Conservation (phyloP, 2,329 filamentous ascomycete genomes). For the Venturia pyrina region DNA sequence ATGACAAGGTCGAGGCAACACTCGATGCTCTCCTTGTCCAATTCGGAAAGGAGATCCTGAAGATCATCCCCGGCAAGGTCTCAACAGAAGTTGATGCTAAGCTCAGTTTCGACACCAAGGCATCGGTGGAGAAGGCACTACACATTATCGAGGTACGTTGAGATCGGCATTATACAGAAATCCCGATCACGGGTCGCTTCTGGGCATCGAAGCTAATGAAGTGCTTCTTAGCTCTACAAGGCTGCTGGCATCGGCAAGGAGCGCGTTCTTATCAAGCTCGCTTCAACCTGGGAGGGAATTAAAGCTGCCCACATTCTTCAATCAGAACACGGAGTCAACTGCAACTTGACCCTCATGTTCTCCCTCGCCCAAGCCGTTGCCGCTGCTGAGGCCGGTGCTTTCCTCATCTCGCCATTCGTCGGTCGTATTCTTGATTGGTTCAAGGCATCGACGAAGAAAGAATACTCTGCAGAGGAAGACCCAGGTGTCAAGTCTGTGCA, state of each 20-base stretch:
- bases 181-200: not conserved
- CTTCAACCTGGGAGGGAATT: slow-evolving; percentile 99
- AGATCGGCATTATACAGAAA: too few species aligned
- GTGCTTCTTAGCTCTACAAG: slow-evolving; percentile 69
- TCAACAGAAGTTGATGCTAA: slow-evolving; percentile 96
- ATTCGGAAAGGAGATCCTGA: slow-evolving; percentile 95
- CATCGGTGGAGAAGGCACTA: slow-evolving; percentile 87
- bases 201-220: not conserved
- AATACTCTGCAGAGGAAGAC: slow-evolving; percentile 82
- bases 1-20: slow-evolving; percentile 78
- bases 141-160: slow-evolving; percentile 81
- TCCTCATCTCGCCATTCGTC: slow-evolving; percentile 98
- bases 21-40: slow-evolving; percentile 92
- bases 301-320: slow-evolving; percentile 96
- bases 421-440: slow-evolving; percentile 99
- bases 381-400: slow-evolving; percentile 87
- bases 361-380: slow-evolving; percentile 89
- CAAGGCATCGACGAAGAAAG: slow-evolving; percentile 93
- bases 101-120: slow-evolving; percentile 91
- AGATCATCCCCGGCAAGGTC: slow-evolving; percentile 96
- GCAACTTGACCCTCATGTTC: slow-evolving; percentile 99
- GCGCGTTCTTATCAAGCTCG: slow-evolving; percentile 95
- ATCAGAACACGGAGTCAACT: slow-evolving; percentile 92
- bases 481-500: slow-evolving; percentile 92
- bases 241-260: slow-evolving; percentile 84